A percentile compares a stretch with the other conserved stretches of the same genome.
phyloP scores from a whole-genome alignment of 148 eudicot species.

The Mesembryanthemum crystallinum region DNA sequence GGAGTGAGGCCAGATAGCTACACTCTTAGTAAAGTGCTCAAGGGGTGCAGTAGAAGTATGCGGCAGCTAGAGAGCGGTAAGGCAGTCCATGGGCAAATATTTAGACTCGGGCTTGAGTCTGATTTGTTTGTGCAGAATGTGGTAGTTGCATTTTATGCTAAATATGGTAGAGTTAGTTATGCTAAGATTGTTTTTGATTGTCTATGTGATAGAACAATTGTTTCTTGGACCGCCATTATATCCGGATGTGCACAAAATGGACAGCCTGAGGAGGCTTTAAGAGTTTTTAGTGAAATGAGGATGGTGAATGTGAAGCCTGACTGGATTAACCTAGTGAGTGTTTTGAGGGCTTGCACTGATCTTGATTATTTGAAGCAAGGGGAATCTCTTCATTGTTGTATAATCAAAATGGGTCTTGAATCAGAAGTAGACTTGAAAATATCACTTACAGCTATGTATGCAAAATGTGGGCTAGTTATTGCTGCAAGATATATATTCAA shows the following conservation, averaged over 20 bases:
- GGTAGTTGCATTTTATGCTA: slow-evolving; percentile 56
- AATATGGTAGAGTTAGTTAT: slow-evolving; percentile 38
- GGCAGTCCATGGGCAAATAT: slow-evolving; percentile 51
- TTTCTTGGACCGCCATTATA: slow-evolving; percentile 71
- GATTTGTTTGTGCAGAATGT: slow-evolving; percentile 58
- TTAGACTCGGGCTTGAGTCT: slow-evolving; percentile 39
- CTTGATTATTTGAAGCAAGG: slow-evolving; percentile 61
- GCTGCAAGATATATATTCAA: slow-evolving; percentile 54
- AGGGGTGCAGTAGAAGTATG: slow-evolving; percentile 50
- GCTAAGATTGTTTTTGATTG: slow-evolving; percentile 51
- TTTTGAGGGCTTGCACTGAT: slow-evolving; percentile 61
- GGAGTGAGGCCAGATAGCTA: slow-evolving; percentile 49
- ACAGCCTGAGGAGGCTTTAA: slow-evolving; percentile 54
- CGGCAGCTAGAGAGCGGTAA: slow-evolving; percentile 29
- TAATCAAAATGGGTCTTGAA: slow-evolving; percentile 53
- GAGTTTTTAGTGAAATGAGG: slow-evolving; percentile 44
- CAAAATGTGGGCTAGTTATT: slow-evolving; percentile 57
- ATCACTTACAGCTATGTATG: slow-evolving; percentile 59
- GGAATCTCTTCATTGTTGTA: slow-evolving; percentile 51
- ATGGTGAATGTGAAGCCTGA: slow-evolving; percentile 43
- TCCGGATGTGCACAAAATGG: slow-evolving; percentile 62
- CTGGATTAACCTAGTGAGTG: slow-evolving; percentile 62
- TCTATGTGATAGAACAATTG: slow-evolving; percentile 38
- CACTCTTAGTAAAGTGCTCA: slow-evolving; percentile 51
- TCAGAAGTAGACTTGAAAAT: slow-evolving; percentile 57